Base-by-base conservation (phyloP, 345 rosid species). In the Excoecaria agallocha region DNA sequence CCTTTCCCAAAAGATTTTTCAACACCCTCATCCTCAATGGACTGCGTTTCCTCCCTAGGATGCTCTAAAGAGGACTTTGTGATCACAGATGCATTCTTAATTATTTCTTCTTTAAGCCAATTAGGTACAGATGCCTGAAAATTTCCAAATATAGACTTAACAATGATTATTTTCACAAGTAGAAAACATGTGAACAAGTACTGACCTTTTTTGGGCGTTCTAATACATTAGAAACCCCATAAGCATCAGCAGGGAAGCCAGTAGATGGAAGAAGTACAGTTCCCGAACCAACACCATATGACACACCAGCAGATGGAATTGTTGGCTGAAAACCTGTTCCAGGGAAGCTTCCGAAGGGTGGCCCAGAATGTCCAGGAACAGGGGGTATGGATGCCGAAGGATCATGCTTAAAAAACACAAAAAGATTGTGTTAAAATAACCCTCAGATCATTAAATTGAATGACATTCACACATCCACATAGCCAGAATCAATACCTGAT, bases 81-180 rank as follows among this genome's bases (percentile, higher is more conserved):
- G 77, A 86, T 80, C 69, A 87, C 83, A 46, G 91, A 85, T 86
- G 91, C 94, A 70, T 85, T 91, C 90, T 92, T 93, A 69, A 89
- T 84, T 73, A 96, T 85, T 83, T 96, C 98, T 77, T 93, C 99
- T 82, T 89, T 89, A 64, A 96, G 97, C 99, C 99, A 96, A 80
- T 88, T 89, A 80, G 99, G 99, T 59, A 96, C 93, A 75, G 90
- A 83, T 65, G 87, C 93, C 99, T 96, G 89, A 75, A 80, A 80
- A 8, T 55, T 61, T 62, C 46, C 58, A 73, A 12, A 37, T 19
- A 2, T 37, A 62, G 8, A 19, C 62, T 71, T 64, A 67, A 39
- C 25, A 71, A 45, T 35, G 37, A 8, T 66, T 45, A 45, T 54
- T 76, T 66, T 60, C 20, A 61, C 43, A 45, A 57, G 16, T 20